Evolutionary conservation across 495 filamentous ascomycete genomes (phyloP).

Genomic region (Acidiella bohemica): DNA sequence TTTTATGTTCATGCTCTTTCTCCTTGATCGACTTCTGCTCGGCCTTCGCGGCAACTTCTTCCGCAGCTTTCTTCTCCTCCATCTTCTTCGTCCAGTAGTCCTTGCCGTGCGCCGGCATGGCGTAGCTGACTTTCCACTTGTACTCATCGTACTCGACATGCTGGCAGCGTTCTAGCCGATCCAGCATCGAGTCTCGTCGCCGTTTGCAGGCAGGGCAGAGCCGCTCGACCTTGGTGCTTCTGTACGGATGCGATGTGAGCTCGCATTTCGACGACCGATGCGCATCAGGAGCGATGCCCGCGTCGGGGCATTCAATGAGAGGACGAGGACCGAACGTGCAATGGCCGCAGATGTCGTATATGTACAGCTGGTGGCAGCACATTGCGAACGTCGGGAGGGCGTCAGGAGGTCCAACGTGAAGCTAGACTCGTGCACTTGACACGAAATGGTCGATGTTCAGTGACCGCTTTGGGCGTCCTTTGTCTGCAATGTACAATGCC

Average conservation of each 20-base stretch:
- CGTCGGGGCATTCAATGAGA: constrained; percentile 11
- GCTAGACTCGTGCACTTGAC: too few species aligned
- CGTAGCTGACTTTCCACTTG: constrained; percentile 29
- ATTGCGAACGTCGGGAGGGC: too few species aligned
- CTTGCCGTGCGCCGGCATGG: constrained; percentile 17
- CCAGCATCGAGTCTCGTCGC: constrained; percentile 13
- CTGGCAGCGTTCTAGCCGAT: constrained; percentile 8
- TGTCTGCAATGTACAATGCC: too few species aligned
- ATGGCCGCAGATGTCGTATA: constrained; percentile 28
- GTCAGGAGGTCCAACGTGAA: too few species aligned
- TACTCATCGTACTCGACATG: constrained; percentile 24
- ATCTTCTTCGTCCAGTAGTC: constrained; percentile 18
- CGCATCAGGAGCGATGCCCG: constrained; percentile 12
- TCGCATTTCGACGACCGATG: constrained; percentile 10
- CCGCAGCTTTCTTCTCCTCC: constrained; percentile 15
- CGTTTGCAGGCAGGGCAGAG: constrained; percentile 21
- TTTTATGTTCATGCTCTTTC: constrained; percentile 2
- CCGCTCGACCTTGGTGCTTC: constrained; percentile 10
- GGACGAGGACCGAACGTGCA: constrained; percentile 14
- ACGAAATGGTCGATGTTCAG: too few species aligned
- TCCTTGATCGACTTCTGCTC: constrained; percentile 5
- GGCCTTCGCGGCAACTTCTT: neutral
- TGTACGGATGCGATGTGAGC: constrained; percentile 19
- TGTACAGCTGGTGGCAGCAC: constrained; percentile 29
- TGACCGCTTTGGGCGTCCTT: too few species aligned